Percentiles rank a stretch among this genome's conserved stretches.
Conservation (phyloP, 306 rosid genomes). For the Vicia villosa region DNA sequence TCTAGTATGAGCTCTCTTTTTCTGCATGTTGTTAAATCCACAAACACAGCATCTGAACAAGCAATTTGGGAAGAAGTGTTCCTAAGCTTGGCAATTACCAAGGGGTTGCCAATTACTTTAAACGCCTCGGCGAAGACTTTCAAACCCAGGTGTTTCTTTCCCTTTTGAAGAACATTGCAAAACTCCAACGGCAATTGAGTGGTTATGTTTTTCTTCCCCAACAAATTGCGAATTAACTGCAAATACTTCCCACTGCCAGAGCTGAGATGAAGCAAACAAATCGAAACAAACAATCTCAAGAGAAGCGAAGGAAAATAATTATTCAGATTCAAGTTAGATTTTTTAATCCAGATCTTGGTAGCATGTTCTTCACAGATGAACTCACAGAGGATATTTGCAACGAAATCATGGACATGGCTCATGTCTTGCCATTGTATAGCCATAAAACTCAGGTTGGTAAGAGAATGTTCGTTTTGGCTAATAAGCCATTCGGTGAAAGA, state of each 20-base stretch:
- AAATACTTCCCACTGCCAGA: constrained; percentile 30
- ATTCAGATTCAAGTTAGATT: constrained; percentile 9
- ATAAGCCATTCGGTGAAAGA: constrained; percentile 69
- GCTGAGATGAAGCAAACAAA: constrained; percentile 52
- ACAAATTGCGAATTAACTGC: constrained; percentile 29
- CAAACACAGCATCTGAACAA: constrained; percentile 44
- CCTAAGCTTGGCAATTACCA: constrained; percentile 48
- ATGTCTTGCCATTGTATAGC: neutral
- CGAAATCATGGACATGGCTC: constrained; percentile 15
- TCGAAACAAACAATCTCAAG: constrained; percentile 43
- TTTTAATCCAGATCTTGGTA: constrained; percentile 47
- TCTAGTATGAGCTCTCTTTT: constrained; percentile 31
- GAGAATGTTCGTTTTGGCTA: constrained; percentile 38
- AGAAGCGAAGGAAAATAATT: constrained; percentile 44
- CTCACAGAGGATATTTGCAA: constrained; percentile 1
- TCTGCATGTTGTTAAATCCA: constrained; percentile 40
- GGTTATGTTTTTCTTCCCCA: constrained; percentile 26
- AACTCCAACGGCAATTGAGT: constrained; percentile 47
- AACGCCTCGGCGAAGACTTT: constrained; percentile 53
- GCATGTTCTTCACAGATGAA: constrained; percentile 27
- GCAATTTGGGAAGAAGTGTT: constrained; percentile 2
- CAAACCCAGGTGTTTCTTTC: constrained; percentile 18
- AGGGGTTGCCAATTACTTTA: constrained; percentile 47
- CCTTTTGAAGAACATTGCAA: constrained; percentile 26
- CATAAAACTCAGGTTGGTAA: neutral